Evolutionary conservation across 768 basidiomycete species (phyloP), one percentile per base, ranked within the genome.

Genomic region (Russula sp.): DNA sequence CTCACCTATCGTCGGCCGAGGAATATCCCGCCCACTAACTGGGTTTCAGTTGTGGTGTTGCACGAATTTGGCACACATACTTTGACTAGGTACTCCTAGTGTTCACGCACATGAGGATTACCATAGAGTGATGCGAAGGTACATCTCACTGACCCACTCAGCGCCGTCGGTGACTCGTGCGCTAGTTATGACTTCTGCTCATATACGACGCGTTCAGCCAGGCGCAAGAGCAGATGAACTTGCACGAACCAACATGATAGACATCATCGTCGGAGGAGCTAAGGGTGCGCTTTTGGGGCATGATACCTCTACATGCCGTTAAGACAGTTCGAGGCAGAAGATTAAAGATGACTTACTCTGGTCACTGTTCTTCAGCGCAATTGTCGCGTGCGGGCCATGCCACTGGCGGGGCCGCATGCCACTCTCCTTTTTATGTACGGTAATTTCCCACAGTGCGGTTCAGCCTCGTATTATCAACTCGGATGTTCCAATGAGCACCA

Each of bases 21-120:
- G 70, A 73, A 69, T 88, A 90, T 9, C 79, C 81, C 11, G 77
- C 83, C 88, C 88, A 90, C 88, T 89, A 58, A 32, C 63, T 52
- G 46, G 35, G 18, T 49, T 56, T 55, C 55, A 46, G n/a, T 41
- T 32, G 29, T 54, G 32, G 58, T 25, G 47, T 9, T n/a, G 35
- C 22, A 39, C 13, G 22, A 14, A 25, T 39, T 22, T 49, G 1
- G 35, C 46, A 54, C 34, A 42, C 59, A 62, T 62, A 87, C 88
- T 77, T 88, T 88, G 43, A 89, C 87, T 56, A 68, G 69, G 66
- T 89, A 90, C 73, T 87, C 81, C 88, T 85, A 48, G 38, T 45
- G 49, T 35, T 20, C 32, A 29, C 45, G n/a, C 41, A 25, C 0
- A 46, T 62, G n/a, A 62, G 50, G 11, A 29, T 9, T 46, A 50